Conservation (phyloP, 2,329 filamentous ascomycete species). For the Fusarium sp. region DNA sequence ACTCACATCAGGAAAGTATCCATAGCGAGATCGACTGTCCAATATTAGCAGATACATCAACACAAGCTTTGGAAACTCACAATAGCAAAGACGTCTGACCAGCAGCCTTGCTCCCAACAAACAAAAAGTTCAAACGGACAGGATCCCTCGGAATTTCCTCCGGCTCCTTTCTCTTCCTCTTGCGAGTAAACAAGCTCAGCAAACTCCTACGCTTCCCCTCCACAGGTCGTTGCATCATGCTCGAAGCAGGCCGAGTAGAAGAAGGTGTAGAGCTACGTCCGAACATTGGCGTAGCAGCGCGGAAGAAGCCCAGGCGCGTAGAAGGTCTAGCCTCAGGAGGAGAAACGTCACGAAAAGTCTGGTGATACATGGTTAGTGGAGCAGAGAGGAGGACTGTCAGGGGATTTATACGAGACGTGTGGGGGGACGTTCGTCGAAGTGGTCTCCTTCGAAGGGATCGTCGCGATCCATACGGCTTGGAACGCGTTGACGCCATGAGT, state of each 20-base stretch:
- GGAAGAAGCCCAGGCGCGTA: constrained; percentile 44
- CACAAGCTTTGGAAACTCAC: constrained; percentile 33
- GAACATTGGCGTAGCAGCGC: constrained; percentile 41
- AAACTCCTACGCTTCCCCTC: constrained; percentile 27
- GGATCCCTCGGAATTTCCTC: constrained; percentile 30
- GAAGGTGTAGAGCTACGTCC: constrained; percentile 19
- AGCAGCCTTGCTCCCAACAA: constrained; percentile 45
- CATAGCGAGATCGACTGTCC: constrained; percentile 50
- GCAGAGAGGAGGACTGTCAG: accelerated
- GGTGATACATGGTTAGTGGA: neutral
- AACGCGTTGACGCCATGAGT: constrained; percentile 49
- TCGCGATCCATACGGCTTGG: constrained; percentile 48
- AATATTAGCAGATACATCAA: neutral
- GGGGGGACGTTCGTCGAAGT: constrained; percentile 44
- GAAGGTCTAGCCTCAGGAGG: constrained; percentile 30
- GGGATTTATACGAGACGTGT: constrained; percentile 43
- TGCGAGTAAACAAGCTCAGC: constrained; percentile 41
- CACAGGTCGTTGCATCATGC: neutral
- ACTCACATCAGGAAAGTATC: constrained; percentile 52
- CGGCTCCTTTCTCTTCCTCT: constrained; percentile 39
- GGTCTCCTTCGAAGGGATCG: constrained; percentile 49
- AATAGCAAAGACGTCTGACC: constrained; percentile 53
- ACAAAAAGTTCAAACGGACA: constrained; percentile 48
- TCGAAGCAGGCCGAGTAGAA: constrained; percentile 25
- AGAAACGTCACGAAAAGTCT: constrained; percentile 41